Percentiles rank a stretch among this genome's conserved stretches.
Evolutionary conservation across 2,329 filamentous ascomycete species (phyloP).

Genomic region (Penicillium sp.): DNA sequence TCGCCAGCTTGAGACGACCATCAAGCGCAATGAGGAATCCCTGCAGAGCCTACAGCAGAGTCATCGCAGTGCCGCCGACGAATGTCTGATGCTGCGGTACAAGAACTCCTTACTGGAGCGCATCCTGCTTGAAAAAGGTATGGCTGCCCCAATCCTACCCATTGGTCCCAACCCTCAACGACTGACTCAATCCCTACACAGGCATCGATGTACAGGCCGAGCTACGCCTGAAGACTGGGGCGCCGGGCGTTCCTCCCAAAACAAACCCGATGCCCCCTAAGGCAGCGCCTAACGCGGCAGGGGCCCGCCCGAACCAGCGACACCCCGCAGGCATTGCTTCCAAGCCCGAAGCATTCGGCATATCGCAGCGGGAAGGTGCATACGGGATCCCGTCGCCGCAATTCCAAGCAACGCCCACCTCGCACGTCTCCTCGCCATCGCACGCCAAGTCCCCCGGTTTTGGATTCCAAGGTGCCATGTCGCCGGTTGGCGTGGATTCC

Average conservation of each 20-base stretch:
- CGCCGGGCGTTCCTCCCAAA: constrained; percentile 68
- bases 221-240: constrained; percentile 86
- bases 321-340: constrained; percentile 73
- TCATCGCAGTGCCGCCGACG: constrained; percentile 89
- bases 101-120: constrained; percentile 96
- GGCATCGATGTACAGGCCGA: constrained; percentile 97
- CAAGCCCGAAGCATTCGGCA: constrained; percentile 53
- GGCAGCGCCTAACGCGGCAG: constrained; percentile 73
- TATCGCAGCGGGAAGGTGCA: constrained; percentile 51
- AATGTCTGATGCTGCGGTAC: constrained; percentile 96
- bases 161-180: background rate
- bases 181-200: constrained; percentile 38
- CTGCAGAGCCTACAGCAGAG: constrained; percentile 89
- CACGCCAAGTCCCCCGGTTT: constrained; percentile 63
- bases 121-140: constrained; percentile 93
- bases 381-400: constrained; percentile 62
- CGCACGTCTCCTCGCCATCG: constrained; percentile 69
- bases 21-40: constrained; percentile 94
- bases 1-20: constrained; percentile 96
- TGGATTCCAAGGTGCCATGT: constrained; percentile 59
- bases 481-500: constrained; percentile 60
- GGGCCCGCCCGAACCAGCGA: constrained; percentile 70
- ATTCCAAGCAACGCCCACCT: constrained; percentile 77
- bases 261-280: constrained; percentile 65
- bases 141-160: background rate